A percentile compares a stretch with the other conserved stretches of the same genome.
Conservation (phyloP, 2,329 filamentous ascomycete genomes). For the Penicillium sp. region DNA sequence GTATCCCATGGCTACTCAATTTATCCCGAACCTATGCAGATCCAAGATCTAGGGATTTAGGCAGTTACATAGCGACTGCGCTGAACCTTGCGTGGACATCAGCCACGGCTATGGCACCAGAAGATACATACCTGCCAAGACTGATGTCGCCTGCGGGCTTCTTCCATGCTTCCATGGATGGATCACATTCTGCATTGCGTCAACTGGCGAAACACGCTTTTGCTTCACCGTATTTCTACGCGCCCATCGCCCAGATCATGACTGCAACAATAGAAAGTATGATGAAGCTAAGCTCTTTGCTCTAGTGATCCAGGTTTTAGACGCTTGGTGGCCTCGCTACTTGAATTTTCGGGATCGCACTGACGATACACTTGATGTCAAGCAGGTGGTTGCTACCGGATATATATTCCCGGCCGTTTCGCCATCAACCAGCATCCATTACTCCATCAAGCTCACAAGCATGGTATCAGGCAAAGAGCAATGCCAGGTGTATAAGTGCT, state of each 20-base stretch:
- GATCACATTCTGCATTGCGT: neutral
- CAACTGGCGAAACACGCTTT: neutral
- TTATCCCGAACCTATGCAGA: neutral
- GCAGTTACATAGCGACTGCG: neutral
- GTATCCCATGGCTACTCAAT: neutral
- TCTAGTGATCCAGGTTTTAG: too few relatives aligned
- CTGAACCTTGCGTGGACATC: neutral
- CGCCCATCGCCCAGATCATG: too few relatives aligned
- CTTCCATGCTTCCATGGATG: neutral
- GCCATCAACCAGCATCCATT: neutral
- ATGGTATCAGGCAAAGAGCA: neutral
- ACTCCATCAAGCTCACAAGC: neutral
- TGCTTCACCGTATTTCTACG: too few relatives aligned
- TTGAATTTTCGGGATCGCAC: too few relatives aligned
- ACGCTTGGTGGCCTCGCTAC: too few relatives aligned
- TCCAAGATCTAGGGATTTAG: neutral
- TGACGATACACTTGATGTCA: too few relatives aligned
- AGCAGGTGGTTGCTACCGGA: too few relatives aligned
- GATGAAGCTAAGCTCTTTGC: too few relatives aligned
- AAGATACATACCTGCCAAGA: neutral
- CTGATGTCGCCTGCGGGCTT: neutral
- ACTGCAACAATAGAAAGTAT: too few relatives aligned
- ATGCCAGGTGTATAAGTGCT: neutral
- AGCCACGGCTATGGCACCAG: neutral
- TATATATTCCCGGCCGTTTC: too few relatives aligned